Evolutionary conservation across 768 basidiomycete genomes (phyloP), one percentile per base, ranked within the genome.

Genomic region (Suillus hirtellus): DNA sequence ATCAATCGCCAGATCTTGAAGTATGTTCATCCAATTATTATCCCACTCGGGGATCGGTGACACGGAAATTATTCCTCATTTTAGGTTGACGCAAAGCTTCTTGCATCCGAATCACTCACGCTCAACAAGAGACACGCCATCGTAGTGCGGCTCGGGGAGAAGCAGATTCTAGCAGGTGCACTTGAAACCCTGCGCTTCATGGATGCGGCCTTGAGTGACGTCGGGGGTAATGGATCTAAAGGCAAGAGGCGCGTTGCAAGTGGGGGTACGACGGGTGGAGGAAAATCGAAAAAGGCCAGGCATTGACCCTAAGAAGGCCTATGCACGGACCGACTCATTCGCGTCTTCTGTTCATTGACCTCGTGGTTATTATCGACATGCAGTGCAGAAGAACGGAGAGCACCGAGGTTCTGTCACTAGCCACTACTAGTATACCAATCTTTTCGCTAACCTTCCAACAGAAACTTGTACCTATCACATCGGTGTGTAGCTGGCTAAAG

Each of bases 121-220:
- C 62, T 77, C 60, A 85, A 86, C 67, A 82, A 80, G 68, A 79
- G 78, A 63, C 79, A 87, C 63, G 93, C 94, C 1, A 71, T 89
- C 9, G 76, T 90, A 53, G 92, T 95, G 14, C 82, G 94, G 42
- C 72, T 92, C 11, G 91, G 92, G 4, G 94, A 96, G 78, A 94
- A 94, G 76, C 76, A 82, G 27, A 86, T 95, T 14, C 69, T 95
- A 60, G 70, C 68, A 2, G 67, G 66, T 1, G 64, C 75, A 0
- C 67, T 78, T 50, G 65, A 70, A 43, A 46, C n/a, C 17, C 35
- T 73, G 8, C 34, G 27, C 38, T 35, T 10, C 24, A 54, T 63
- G 55, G 60, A 66, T 55, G 47, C 63, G 10, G 65, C 67, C 40
- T 43, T 66, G 34, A 11, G 55, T 9, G 59, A 66, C 21, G 24